Base-by-base conservation (phyloP, 108 stramenopile species). In the Pseudonitzschia multistriata region DNA sequence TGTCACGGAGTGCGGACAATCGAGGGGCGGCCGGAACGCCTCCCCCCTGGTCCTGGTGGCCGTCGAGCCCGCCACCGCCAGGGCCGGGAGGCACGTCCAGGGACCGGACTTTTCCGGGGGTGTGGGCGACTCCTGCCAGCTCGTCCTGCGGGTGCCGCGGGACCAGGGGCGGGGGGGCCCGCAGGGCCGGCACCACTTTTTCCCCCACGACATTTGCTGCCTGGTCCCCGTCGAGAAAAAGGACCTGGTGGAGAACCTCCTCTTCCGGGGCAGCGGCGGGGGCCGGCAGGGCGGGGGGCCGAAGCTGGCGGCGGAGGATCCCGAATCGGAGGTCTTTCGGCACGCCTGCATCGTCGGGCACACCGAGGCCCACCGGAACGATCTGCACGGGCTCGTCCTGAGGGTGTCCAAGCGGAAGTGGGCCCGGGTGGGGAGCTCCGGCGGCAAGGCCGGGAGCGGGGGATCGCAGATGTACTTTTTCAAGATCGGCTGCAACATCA, bases 401-500 rank as follows among this genome's bases (percentile, higher is more conserved):
- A 84, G 86, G 31, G 87, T 91, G 10, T 85, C 83, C 31, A 83
- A 86, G 63, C 70, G 79, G 24, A 67, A 79, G 63, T 93, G 92
- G 92, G 70, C 80, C 27, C 59, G 76, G 28, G 40, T 82, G 24
- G 37, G 45, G n/a, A 37, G 47, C 28, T 67, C 66, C 1, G 57
- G 57, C 10, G 54, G 54, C 13, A 25, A 25, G 29, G n/a, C 22
- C 14, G 42, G 42, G 13, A 24, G 50, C 2, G 24, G 25, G 15
- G 25, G 50, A 24, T 48, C 67, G 35, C 74, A 84, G 49, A 85
- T 89, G 90, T 77, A 62, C 39, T 33, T 91, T 14, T n/a, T 91
- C 10, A 81, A 76, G 45, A 74, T 91, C 54, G 90, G 93, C 21
- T 67, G 72, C 66, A 94, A 91, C 64, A 67, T 94, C 48, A 94